Evolutionary conservation across 257 asterid genomes (phyloP), one percentile per base, ranked within the genome.

Genomic region (Parsonsia alboflavescens): DNA sequence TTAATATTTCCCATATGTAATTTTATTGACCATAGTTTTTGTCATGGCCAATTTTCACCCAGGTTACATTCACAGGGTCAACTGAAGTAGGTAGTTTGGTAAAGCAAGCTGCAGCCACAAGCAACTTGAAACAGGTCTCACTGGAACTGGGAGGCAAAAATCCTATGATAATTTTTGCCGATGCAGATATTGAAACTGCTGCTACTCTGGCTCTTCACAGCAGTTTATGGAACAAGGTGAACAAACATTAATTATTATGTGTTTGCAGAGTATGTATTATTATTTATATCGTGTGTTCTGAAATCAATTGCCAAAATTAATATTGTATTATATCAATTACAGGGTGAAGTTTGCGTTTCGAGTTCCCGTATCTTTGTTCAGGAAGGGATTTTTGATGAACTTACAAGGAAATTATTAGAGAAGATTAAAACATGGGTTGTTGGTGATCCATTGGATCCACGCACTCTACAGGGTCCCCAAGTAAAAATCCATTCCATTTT

Each of bases 41-140:
- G n/a, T n/a, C n/a, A n/a, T n/a, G n/a, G n/a, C n/a, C n/a, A n/a
- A n/a, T n/a, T n/a, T n/a, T 6, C 6, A 41, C 6, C 41, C 78
- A 90, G 97, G 88, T 91, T 46, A 79, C 91, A 69, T 91, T 91
- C 73, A 91, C 96, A 24, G 97, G 97, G 39, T 92, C 97, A n/a
- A n/a, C n/a, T n/a, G n/a, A n/a, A n/a, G n/a, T n/a, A 44, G 97
- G 96, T 10, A 88, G 91, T 17, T 83, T 85, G 0, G 81, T 92
- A 41, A 89, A 90, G 93, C 89, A 90, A 78, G 91, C 95, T 4
- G 96, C 96, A 2, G 96, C 96, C 2, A 61, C 78, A 8, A 92
- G 96, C 86, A 92, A 92, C 78, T 77, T 92, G 78, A 92, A 92
- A 75, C 88, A 90, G 9, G 93, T 90, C n/a, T 79, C 91, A 4